Base-by-base conservation (phyloP, 495 filamentous ascomycete genomes). In the Haplographium delicatum region DNA sequence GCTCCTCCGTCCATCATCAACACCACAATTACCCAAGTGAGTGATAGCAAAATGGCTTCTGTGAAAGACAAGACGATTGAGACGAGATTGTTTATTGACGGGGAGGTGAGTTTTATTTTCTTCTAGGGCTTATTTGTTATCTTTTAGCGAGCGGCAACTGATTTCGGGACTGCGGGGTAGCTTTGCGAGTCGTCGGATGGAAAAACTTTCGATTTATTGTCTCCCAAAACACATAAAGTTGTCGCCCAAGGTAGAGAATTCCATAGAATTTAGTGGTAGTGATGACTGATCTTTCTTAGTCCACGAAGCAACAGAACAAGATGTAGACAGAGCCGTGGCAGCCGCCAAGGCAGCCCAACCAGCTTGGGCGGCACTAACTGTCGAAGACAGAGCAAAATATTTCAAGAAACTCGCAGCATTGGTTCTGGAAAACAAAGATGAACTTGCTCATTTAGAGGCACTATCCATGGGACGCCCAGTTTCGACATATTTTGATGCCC, bases 271-370 rank as follows among this genome's bases (percentile, higher is more conserved):
- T n/a, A n/a, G n/a, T n/a, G n/a, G n/a, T n/a, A n/a, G n/a, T n/a
- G n/a, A n/a, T n/a, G n/a, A n/a, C n/a, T 4, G 16, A 41, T 2
- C 4, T 25, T 18, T 24, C 18, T 77, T 83, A 45, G 89, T 97
- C 47, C 67, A 81, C 61, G 93, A 98, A 72, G 93, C 86, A 51
- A 86, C 84, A 50, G 90, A 91, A 78, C 86, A 93, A 72, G 77
- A 80, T 67, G 69, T 77, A 61, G 75, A 82, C 53, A 25, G 44
- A 19, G 53, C 60, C 26, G 93, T 98, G 40, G 72, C 79, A 40
- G 89, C 88, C 43, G 93, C 93, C 50, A 82, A 84, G 61, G 88
- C 91, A 53, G 91, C 96, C 59, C 80, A 93, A 58, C 86, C 83
- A 46, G 44, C 62, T 35, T 98, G 93, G 93, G 65, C 74, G 47